Conservation (phyloP, 306 rosid species). For the Lathyrus sativus region DNA sequence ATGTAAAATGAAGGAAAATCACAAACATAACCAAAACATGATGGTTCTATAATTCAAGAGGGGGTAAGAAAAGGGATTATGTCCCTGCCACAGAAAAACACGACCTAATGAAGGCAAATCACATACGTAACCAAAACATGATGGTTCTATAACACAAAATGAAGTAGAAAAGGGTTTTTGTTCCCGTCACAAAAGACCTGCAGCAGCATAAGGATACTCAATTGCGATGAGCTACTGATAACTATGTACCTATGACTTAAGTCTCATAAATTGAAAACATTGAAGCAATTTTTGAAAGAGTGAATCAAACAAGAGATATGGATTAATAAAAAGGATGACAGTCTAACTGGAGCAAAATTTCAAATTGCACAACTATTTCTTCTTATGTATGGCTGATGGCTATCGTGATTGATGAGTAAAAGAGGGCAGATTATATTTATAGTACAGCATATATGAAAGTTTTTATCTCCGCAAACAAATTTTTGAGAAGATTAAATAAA, state of each 20-base stretch:
- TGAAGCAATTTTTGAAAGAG: constrained; percentile 21
- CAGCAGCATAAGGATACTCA: constrained; percentile 12
- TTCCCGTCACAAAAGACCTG: not conserved
- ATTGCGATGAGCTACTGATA: constrained; percentile 8
- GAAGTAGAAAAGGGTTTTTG: not conserved
- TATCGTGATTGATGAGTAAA: constrained; percentile 13
- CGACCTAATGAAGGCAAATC: not conserved
- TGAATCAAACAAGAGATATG: constrained; percentile 6
- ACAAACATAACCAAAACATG: not conserved
- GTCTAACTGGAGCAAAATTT: constrained; percentile 18
- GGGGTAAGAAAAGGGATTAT: not conserved
- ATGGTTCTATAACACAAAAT: not conserved
- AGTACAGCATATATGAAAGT: not conserved
- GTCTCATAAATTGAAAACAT: constrained; percentile 1
- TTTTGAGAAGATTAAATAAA: constrained; percentile 30
- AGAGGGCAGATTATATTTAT: constrained; percentile 5
- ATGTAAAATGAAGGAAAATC: constrained; percentile 8
- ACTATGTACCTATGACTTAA: not conserved
- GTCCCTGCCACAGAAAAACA: not conserved
- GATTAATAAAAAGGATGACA: constrained; percentile 4
- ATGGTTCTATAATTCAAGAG: not conserved
- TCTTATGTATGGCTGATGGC: not conserved
- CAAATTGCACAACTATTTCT: constrained; percentile 3
- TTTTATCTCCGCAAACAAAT: constrained; percentile 8
- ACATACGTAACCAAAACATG: constrained; percentile 1